Base-by-base conservation (phyloP, 768 basidiomycete species). In the Russula emetica region DNA sequence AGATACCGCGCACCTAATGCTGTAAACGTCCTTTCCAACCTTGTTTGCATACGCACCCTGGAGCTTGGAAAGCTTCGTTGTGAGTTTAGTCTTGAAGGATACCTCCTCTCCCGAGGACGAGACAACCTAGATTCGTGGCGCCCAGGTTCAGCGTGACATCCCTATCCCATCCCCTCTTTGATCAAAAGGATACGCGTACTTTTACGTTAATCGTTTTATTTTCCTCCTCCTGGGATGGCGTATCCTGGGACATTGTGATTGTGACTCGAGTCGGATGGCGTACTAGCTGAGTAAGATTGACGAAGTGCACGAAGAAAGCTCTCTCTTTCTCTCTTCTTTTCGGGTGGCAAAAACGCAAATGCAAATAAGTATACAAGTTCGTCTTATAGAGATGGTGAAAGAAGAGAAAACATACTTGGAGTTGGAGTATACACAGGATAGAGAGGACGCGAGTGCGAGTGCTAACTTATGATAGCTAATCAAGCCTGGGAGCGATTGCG, bases 71-170 rank as follows among this genome's bases (percentile, higher is more conserved):
- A 97, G 76, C 79, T 89, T 94, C 50, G 94, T 95, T 75, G 83
- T 90, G 71, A 88, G 84, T 78, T 94, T 97, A 78, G 95, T 95
- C 82, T 96, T 96, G 83, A 97, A 97, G 77, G 90, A 96, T 30
- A 96, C 91, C 74, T 94, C 92, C 38, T 94, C 90, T 62, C 91
- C 91, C 13, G 78, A 74, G 42, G 88, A 81, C 69, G 83, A 85
- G 50, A 87, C 82, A 54, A 93, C 90, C 91, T 93, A 20, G 7
- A 42, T 18, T 18, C 34, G 40, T 7, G 14, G 14, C 16, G 0
- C 40, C 40, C 5, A 40, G 5, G 16, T 40, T 58, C 24, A 61
- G 58, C 32, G 51, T 62, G 38, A 51, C 28, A 24, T 60, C 47
- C 16, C 14, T 16, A 16, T 22, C 13, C 1, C n/a, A 8, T 26